A percentile compares a stretch with the other conserved stretches of the same genome.
These are phyloP conservation scores for Diaporthe sp. DNA, from an alignment of 2,329 filamentous ascomycete species.

Conservation along the genomic window DNA sequence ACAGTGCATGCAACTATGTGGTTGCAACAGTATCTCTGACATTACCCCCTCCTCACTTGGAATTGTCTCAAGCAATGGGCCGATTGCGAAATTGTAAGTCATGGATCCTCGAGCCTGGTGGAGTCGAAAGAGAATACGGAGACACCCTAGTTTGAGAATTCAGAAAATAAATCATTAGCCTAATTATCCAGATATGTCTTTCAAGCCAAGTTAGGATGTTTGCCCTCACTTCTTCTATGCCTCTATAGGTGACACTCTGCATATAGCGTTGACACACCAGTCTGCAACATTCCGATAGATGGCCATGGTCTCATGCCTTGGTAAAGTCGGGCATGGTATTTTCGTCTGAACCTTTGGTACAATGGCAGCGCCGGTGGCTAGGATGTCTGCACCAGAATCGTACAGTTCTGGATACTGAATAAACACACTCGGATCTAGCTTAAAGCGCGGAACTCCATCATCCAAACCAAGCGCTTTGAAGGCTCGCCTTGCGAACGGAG, in stretches of 20 bases:
- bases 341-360: background rate
- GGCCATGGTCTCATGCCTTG: background rate
- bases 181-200: background rate
- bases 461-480: background rate
- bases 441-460: background rate
- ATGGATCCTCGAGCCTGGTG: background rate
- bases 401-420: background rate
- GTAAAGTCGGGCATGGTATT: background rate
- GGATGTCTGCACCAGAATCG: background rate
- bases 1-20: constrained; percentile 7
- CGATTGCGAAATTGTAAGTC: background rate
- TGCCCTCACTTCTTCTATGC: background rate
- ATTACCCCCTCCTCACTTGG: constrained; percentile 5
- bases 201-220: background rate
- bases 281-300: background rate
- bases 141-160: background rate
- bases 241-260: background rate
- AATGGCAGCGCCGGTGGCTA: background rate
- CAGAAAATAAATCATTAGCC: background rate
- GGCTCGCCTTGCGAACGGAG: background rate
- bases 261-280: background rate
- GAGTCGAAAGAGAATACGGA: background rate
- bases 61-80: background rate
- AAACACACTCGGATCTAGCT: background rate
- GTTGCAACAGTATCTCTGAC: constrained; percentile 7